Base-by-base conservation (phyloP, 129 eudicot genomes). In the Arctium lappa region DNA sequence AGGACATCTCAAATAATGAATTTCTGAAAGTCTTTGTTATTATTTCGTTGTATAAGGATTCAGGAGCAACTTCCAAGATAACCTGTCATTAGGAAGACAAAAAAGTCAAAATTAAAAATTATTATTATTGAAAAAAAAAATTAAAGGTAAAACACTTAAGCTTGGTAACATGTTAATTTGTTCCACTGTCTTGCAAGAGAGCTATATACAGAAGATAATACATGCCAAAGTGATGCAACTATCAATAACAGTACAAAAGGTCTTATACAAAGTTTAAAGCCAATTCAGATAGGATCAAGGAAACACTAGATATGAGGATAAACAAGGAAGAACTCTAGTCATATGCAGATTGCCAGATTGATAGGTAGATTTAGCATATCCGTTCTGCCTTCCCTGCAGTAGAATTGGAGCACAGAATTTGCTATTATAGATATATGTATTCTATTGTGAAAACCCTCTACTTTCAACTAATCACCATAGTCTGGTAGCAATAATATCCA, bases 61-160 rank as follows among this genome's bases (percentile, higher is more conserved):
- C 97, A 66, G 99, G 97, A 80, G 98, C 89, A 72, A 93, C 97
- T 84, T 91, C 97, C 89, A 95, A 78, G 81, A 93, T 91, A 78
- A 86, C 95, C 99, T 95, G 97, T 60, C 87, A 90, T 81, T 75
- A 65, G 1, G 48, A 82, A 63, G 13, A 37, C 63, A 88, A 27
- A 72, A 18, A 29, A 29, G 39, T 46, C 60, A 71, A 82, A 3
- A 46, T 27, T 37, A 11, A 53, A 32, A 76, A 79, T 9, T 16
- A 33, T 7, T 1, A 70, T 53, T 5, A 9, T 32, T 40, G 8
- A 60, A 37, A 7, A 31, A 31, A 27, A 30, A 5, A n/a, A 71
- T 31, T 62, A 48, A 69, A 27, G 36, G 62, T 12, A 5, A 1
- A 15, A 29, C 3, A 44, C 40, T 75, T 44, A 33, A 34, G 69